Conservation (phyloP, 176 grass and related monocot species). For the Oryza officinalis region DNA sequence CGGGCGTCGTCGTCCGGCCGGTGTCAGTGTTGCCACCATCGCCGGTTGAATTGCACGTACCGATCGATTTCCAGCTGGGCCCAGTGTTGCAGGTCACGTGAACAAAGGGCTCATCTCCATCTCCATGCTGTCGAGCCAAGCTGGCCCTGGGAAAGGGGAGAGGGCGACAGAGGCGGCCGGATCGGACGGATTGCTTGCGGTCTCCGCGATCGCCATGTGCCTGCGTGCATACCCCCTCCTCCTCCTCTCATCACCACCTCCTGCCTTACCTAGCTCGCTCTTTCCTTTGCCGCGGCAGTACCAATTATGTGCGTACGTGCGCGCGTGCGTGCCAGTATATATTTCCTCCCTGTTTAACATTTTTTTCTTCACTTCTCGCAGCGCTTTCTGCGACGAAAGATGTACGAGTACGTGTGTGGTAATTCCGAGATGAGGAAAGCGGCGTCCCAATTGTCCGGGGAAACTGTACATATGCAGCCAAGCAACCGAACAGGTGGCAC, state of each 20-base stretch:
- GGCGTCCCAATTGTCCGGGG: neutral
- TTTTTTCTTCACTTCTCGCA: neutral
- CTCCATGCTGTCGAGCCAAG: neutral
- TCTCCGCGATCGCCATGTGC: constrained; percentile 49
- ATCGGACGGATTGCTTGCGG: constrained; percentile 24
- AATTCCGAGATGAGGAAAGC: neutral
- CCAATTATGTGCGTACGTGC: neutral
- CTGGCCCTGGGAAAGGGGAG: constrained; percentile 3
- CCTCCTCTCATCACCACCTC: neutral
- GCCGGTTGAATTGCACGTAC: neutral
- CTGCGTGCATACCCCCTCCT: neutral
- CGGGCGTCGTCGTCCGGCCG: neutral
- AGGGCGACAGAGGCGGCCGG: neutral
- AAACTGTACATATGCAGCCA: neutral
- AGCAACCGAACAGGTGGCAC: neutral
- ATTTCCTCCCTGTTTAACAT: neutral
- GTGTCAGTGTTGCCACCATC: neutral
- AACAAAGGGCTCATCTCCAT: neutral
- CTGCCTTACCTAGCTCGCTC: neutral
- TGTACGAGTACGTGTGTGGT: neutral
- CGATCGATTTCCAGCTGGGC: neutral
- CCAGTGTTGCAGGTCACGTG: neutral
- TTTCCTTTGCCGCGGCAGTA: neutral
- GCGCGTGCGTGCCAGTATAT: neutral
- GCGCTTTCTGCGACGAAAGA: neutral